Conservation (phyloP, 2,329 filamentous ascomycete species). For the Clonostachys solani region DNA sequence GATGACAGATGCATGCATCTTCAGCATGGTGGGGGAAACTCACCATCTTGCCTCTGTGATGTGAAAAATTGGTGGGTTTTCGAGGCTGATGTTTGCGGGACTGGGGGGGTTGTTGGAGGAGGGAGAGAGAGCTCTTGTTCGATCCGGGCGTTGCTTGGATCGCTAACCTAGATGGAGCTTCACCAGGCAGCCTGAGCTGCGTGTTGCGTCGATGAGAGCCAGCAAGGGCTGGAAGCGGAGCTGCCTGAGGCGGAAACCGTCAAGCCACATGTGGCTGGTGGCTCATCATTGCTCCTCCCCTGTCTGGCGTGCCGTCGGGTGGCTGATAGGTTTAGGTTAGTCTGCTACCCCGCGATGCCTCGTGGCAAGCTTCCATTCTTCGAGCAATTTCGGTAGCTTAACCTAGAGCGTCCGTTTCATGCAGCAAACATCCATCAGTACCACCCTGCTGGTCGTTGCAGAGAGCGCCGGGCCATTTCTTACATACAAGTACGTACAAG, state of each 20-base stretch:
- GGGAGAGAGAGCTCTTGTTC: background rate
- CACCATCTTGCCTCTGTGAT: background rate
- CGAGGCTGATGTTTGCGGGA: background rate
- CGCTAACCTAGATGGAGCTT: conserved; percentile 37
- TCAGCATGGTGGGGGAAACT: conserved; percentile 10
- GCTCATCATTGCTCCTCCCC: too few species aligned
- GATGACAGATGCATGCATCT: background rate
- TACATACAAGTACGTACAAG: too few species aligned
- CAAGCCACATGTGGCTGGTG: conserved; percentile 1
- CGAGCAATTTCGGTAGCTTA: too few species aligned
- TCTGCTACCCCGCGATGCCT: too few species aligned
- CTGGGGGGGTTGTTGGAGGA: background rate
- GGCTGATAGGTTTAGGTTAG: too few species aligned
- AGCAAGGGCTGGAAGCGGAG: background rate
- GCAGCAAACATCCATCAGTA: too few species aligned
- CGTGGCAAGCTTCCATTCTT: too few species aligned
- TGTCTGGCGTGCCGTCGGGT: too few species aligned
- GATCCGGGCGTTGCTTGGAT: too few species aligned
- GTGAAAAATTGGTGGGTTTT: background rate
- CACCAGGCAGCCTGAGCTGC: conserved; percentile 4
- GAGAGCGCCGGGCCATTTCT: too few species aligned
- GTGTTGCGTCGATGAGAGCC: background rate
- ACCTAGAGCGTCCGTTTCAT: too few species aligned
- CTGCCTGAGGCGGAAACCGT: background rate
- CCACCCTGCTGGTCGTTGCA: too few species aligned